phyloP scores from a whole-genome alignment of 2,329 filamentous ascomycete genomes.

The Diplodia mutila region DNA sequence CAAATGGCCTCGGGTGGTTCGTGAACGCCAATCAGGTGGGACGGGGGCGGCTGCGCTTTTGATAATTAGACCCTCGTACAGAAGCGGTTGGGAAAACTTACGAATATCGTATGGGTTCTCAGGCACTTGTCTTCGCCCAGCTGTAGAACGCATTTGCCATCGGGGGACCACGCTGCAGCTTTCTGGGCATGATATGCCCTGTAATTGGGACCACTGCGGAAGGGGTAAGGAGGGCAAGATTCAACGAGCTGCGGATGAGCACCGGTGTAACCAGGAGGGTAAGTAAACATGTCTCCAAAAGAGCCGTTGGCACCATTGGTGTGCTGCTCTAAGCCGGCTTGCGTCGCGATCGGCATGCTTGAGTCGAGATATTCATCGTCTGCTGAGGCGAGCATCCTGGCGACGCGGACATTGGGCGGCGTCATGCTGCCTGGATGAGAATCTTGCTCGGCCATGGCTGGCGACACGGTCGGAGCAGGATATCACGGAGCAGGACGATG shows the following conservation, averaged over 20 bases:
- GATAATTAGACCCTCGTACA: constrained; percentile 7
- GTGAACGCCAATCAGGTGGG: constrained; percentile 42
- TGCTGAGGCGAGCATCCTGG: background rate
- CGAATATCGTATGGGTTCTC: constrained; percentile 33
- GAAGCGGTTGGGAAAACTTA: background rate
- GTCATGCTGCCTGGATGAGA: background rate
- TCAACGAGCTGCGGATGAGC: background rate
- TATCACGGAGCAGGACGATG: background rate
- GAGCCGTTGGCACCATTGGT: background rate
- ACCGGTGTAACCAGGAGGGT: background rate
- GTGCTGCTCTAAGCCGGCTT: background rate
- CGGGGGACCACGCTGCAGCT: constrained; percentile 47
- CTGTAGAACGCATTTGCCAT: constrained; percentile 62
- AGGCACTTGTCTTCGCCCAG: constrained; percentile 55
- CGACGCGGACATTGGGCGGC: background rate
- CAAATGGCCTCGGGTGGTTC: constrained; percentile 54
- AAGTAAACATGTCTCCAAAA: background rate
- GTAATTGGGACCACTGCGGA: background rate
- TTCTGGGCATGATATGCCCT: constrained; percentile 29
- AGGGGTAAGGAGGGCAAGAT: background rate
- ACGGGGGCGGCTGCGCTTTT: constrained; percentile 49
- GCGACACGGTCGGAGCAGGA: background rate
- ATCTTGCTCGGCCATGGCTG: background rate
- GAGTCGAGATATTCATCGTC: background rate
- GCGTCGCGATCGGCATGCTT: background rate